These are phyloP conservation scores for Mucor velutinosus DNA, from an alignment of 371 early-diverging fungal genomes.

Conservation along the genomic window DNA sequence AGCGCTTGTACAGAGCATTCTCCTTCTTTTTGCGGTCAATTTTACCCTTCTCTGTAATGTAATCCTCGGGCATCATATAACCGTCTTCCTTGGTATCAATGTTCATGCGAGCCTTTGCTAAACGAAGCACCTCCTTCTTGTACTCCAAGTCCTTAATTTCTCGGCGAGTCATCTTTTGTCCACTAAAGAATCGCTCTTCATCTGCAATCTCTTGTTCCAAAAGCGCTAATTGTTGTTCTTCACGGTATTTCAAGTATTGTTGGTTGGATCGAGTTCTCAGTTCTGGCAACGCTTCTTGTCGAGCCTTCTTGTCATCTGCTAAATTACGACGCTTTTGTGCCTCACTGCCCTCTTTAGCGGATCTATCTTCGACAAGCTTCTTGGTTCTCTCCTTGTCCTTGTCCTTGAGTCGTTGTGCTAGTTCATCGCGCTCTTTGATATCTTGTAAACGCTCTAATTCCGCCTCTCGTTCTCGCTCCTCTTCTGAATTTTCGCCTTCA, in stretches of 20 bases:
- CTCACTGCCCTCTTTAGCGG: slow-evolving; percentile 74
- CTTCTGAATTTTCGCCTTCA: slow-evolving; percentile 37
- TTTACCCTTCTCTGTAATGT: slow-evolving; percentile 93
- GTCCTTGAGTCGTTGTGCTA: slow-evolving; percentile 80
- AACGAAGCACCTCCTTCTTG: slow-evolving; percentile 78
- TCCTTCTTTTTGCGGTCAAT: slow-evolving; percentile 92
- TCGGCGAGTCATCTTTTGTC: slow-evolving; percentile 74
- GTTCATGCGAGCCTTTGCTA: slow-evolving; percentile 84
- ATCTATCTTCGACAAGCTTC: slow-evolving; percentile 79
- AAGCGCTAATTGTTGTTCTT: slow-evolving; percentile 79
- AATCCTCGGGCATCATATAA: slow-evolving; percentile 93
- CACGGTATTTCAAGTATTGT: slow-evolving; percentile 88
- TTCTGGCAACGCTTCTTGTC: slow-evolving; percentile 63
- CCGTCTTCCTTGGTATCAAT: slow-evolving; percentile 81
- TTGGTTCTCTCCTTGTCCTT: slow-evolving; percentile 85
- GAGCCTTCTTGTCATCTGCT: slow-evolving; percentile 80
- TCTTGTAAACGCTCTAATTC: slow-evolving; percentile 64
- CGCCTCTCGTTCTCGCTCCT: slow-evolving; percentile 40
- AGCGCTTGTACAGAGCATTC: slow-evolving; percentile 82
- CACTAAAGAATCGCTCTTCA: slow-evolving; percentile 84
- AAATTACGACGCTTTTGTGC: slow-evolving; percentile 72
- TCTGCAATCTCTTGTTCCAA: slow-evolving; percentile 81
- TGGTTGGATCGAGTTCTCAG: slow-evolving; percentile 87
- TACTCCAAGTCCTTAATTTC: slow-evolving; percentile 80
- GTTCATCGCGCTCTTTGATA: slow-evolving; percentile 87